Conservation (phyloP, 352 stramenopile genomes). For the Globisporangium middletonii region DNA sequence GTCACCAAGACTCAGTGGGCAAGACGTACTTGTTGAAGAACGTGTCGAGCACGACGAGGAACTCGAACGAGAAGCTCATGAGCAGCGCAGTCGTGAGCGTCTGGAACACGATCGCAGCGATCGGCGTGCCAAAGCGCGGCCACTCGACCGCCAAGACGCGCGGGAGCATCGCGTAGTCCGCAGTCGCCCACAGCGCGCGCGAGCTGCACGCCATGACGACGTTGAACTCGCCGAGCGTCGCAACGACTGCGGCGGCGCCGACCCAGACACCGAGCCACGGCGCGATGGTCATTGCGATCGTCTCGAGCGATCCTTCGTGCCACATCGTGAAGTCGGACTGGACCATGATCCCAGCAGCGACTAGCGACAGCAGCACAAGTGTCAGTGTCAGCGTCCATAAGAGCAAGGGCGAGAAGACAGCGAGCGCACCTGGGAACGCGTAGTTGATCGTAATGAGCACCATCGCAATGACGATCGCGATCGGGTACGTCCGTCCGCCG, state of each 20-base stretch:
- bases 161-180: constrained; percentile 84
- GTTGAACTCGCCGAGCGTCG: constrained; percentile 81
- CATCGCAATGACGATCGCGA: constrained; percentile 79
- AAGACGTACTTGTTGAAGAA: constrained; percentile 85
- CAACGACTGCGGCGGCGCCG: constrained; percentile 64
- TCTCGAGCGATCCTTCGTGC: constrained; percentile 71
- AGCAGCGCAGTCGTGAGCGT: constrained; percentile 65
- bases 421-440: constrained; percentile 49
- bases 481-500: constrained; percentile 70
- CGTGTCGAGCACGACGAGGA: constrained; percentile 76
- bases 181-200: constrained; percentile 71
- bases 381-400: neutral
- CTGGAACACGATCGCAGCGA: constrained; percentile 74
- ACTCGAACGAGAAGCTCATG: constrained; percentile 85
- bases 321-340: constrained; percentile 61
- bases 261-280: constrained; percentile 82
- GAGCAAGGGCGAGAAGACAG: neutral
- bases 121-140: constrained; percentile 70
- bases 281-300: constrained; percentile 63
- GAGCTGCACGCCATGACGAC: constrained; percentile 84
- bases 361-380: constrained; percentile 7
- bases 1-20: neutral
- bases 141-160: constrained; percentile 52
- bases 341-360: constrained; percentile 74
- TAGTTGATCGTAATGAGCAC: constrained; percentile 83